phyloP scores from a whole-genome alignment of 768 basidiomycete genomes.

The Leccinum obscurum region DNA sequence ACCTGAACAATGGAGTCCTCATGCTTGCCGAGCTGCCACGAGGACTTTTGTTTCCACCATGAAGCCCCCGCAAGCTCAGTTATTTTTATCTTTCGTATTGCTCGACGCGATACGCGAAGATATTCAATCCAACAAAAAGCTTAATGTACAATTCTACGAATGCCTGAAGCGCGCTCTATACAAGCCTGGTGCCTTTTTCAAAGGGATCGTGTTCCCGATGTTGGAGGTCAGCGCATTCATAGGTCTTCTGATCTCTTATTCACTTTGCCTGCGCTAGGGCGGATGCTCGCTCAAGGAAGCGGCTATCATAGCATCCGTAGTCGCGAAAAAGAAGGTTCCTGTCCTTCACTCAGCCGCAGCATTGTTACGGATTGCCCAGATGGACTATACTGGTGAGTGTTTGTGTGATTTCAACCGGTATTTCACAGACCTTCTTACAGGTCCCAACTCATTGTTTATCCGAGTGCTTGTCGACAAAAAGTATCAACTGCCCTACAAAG shows the following conservation, averaged over 20 bases:
- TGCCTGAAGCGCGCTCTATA: slow-evolving; percentile 90
- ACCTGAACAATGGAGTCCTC: slow-evolving; percentile 94
- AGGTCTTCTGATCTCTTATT: slow-evolving; percentile 30
- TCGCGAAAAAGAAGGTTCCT: slow-evolving; percentile 89
- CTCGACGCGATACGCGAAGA: slow-evolving; percentile 89
- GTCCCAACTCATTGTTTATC: slow-evolving; percentile 95
- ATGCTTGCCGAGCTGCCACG: slow-evolving; percentile 92
- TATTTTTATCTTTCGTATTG: slow-evolving; percentile 90
- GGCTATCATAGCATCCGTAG: slow-evolving; percentile 87
- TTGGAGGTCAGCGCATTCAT: slow-evolving; percentile 64
- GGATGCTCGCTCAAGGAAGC: slow-evolving; percentile 94
- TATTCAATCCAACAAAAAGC: slow-evolving; percentile 81
- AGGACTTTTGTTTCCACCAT: slow-evolving; percentile 95
- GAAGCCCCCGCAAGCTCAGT: slow-evolving; percentile 91
- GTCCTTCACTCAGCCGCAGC: slow-evolving; percentile 97
- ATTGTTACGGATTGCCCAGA: slow-evolving; percentile 86
- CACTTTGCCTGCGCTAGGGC: slow-evolving; percentile 37
- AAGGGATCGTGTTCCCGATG: slow-evolving; percentile 94
- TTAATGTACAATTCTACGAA: slow-evolving; percentile 93
- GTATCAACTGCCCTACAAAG: slow-evolving; percentile 96
- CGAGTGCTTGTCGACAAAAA: slow-evolving; percentile 97
- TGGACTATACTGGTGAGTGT: slow-evolving; percentile 87
- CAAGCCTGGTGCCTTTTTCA: slow-evolving; percentile 98
- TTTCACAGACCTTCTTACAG: slow-evolving; percentile 31
- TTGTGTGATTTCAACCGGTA: not conserved